Base-by-base conservation (phyloP, 2,329 filamentous ascomycete genomes). In the Fusarium nurragi region DNA sequence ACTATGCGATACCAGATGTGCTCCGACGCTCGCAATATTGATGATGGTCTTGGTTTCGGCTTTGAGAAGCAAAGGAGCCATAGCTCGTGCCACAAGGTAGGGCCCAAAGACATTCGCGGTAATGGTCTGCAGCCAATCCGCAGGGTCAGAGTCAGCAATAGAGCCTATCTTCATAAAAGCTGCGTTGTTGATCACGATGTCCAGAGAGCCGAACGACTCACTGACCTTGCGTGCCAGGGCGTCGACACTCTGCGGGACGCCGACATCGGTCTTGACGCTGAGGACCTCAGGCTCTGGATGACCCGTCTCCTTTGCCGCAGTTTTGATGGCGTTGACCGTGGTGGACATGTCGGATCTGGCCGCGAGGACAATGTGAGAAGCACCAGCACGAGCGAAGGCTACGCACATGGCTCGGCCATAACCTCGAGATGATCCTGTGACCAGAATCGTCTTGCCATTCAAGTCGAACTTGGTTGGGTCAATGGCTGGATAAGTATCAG, bases 381-480 rank as follows among this genome's bases (percentile, higher is more conserved):
- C 23, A 13, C 56, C 56, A 10, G 56, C 45, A 2, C 23, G 22
- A 9, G 56, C 45, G 13, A 60, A 60, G 5, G 38, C 48, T 5
- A 4, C 45, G 12, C 56, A 60, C 56, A 60, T 60, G 5, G 54
- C 56, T 28, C 38, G 26, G 5, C 56, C 56, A 30, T 39, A 60
- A 2, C 56, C 54, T 28, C 56, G 54, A 6, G 56, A 60, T 36
- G 56, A 54, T 12, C 56, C 56, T 7, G 54, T 60, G 4, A 60
- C 38, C 13, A 60, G 38, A 18, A 60, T 22, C 14, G 47, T 23
- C 10, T 60, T 60, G 4, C 16, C 54, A 18, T 60, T 40, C 0
- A 60, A 6, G 9, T 53, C 5, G 2, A 60, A 53, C 11, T 60
- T 60, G 6, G 28, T 18, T 6, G 56, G 55, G 32, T 59, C 38